Percentiles rank a stretch among this genome's conserved stretches.
Evolutionary conservation across 2,329 filamentous ascomycete species (phyloP).

Genomic region (Talaromyces sp.): DNA sequence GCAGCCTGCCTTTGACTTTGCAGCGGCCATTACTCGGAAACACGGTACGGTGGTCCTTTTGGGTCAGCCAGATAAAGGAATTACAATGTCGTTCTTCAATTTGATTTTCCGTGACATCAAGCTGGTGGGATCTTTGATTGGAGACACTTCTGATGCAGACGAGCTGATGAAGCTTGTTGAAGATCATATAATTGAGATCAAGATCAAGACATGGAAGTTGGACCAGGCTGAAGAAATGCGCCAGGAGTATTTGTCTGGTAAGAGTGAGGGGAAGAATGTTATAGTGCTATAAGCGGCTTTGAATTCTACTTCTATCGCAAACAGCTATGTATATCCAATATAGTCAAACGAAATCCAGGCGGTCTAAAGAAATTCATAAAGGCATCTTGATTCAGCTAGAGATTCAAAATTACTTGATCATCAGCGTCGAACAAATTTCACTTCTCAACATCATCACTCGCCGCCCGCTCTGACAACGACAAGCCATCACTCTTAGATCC

Average conservation of each 20-base stretch:
- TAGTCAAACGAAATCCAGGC: neutral
- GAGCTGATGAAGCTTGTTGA: constrained; percentile 36
- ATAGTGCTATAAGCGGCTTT: neutral
- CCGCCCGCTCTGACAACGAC: too few relatives aligned
- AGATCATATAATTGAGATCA: constrained; percentile 8
- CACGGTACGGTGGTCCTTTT: constrained; percentile 56
- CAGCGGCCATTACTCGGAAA: constrained; percentile 53
- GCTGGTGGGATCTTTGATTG: constrained; percentile 42
- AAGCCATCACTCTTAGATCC: too few relatives aligned
- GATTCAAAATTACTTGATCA: too few relatives aligned
- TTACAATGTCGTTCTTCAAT: constrained; percentile 23
- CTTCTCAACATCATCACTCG: neutral
- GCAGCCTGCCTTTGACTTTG: constrained; percentile 42
- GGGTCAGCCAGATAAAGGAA: constrained; percentile 41
- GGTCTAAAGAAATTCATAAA: too few relatives aligned
- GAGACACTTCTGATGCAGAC: constrained; percentile 37
- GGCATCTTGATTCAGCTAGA: too few relatives aligned
- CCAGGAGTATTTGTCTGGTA: constrained; percentile 11
- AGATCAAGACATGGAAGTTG: constrained; percentile 12
- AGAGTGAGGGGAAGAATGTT: constrained; percentile 10
- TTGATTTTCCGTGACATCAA: constrained; percentile 48
- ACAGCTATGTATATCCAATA: neutral
- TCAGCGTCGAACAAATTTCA: too few relatives aligned
- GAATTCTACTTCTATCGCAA: neutral
- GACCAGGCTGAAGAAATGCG: constrained; percentile 13